Percentiles rank a stretch among this genome's conserved stretches.
These are phyloP conservation scores for Pythium insidiosum DNA, from an alignment of 352 stramenopile species.

Conservation along the genomic window DNA sequence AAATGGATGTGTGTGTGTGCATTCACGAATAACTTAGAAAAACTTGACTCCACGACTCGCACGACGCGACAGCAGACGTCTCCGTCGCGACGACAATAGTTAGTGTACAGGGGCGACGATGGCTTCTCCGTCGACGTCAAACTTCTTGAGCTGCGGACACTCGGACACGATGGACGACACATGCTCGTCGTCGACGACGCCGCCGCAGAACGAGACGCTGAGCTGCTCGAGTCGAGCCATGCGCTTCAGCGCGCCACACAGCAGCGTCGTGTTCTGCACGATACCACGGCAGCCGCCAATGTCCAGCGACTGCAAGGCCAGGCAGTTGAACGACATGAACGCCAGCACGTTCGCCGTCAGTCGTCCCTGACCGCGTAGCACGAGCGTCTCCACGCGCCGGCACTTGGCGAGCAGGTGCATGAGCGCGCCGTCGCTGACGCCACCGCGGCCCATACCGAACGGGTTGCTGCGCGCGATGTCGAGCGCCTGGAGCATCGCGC, in stretches of 20 bases:
- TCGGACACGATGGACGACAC: constrained; percentile 48
- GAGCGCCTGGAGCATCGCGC: constrained; percentile 23
- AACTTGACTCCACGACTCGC: too few species aligned
- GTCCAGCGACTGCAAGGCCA: constrained; percentile 35
- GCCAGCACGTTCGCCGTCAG: constrained; percentile 31
- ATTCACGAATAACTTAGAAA: too few species aligned
- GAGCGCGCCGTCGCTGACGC: constrained; percentile 37
- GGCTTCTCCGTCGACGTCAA: constrained; percentile 35
- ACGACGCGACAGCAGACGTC: too few species aligned
- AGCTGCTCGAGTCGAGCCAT: constrained; percentile 42
- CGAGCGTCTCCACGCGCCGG: constrained; percentile 25
- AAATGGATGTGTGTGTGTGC: too few species aligned
- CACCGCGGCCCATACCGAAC: constrained; percentile 42
- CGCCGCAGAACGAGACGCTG: constrained; percentile 47
- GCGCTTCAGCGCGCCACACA: constrained; percentile 29
- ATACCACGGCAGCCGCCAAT: constrained; percentile 54
- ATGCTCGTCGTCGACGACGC: constrained; percentile 29
- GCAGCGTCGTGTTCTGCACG: constrained; percentile 34
- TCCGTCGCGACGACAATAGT: too few species aligned
- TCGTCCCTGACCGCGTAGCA: constrained; percentile 40
- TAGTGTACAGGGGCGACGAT: constrained; percentile 8
- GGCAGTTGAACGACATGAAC: constrained; percentile 27
- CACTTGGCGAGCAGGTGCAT: constrained; percentile 36
- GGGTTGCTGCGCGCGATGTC: constrained; percentile 62
- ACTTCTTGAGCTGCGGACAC: constrained; percentile 44